phyloP scores from a whole-genome alignment of 2,329 filamentous ascomycete species.

The Clarireedia paspali region DNA sequence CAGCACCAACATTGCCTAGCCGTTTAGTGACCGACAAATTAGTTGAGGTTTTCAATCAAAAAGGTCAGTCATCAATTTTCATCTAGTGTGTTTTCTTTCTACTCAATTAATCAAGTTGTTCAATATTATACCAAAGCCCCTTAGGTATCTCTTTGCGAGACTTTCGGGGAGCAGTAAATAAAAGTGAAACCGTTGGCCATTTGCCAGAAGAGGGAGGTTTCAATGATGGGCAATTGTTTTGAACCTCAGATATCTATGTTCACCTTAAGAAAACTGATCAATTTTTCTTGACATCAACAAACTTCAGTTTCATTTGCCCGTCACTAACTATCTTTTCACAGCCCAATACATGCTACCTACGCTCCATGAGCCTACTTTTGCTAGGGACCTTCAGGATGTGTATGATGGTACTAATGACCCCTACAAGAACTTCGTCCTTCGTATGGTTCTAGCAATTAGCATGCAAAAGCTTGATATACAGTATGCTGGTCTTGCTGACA shows the following conservation, averaged over 20 bases:
- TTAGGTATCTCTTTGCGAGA: background rate
- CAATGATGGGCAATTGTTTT: too few species aligned
- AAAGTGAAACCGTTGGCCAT: too few species aligned
- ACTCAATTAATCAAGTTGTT: background rate
- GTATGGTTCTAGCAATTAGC: constrained; percentile 90
- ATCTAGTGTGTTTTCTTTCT: background rate
- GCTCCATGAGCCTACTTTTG: constrained; percentile 76
- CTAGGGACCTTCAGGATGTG: constrained; percentile 69
- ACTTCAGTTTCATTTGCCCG: background rate
- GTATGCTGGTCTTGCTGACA: constrained; percentile 90
- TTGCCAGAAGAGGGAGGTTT: too few species aligned
- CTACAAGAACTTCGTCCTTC: constrained; percentile 79
- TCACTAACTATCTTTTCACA: constrained; percentile 31
- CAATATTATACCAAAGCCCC: too few species aligned
- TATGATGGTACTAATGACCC: constrained; percentile 69
- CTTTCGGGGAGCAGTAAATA: background rate
- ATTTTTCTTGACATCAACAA: too few species aligned
- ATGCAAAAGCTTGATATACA: constrained; percentile 84
- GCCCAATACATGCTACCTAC: constrained; percentile 84
- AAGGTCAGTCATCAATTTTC: constrained; percentile 46
- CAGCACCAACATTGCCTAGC: constrained; percentile 68
- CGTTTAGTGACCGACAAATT: constrained; percentile 68
- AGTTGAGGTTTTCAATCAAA: constrained; percentile 77
- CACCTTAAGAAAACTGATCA: too few species aligned
- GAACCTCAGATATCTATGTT: too few species aligned